Evolutionary conservation across 1,284 basidiomycete species (phyloP).

Genomic region (Peniophora sp.): DNA sequence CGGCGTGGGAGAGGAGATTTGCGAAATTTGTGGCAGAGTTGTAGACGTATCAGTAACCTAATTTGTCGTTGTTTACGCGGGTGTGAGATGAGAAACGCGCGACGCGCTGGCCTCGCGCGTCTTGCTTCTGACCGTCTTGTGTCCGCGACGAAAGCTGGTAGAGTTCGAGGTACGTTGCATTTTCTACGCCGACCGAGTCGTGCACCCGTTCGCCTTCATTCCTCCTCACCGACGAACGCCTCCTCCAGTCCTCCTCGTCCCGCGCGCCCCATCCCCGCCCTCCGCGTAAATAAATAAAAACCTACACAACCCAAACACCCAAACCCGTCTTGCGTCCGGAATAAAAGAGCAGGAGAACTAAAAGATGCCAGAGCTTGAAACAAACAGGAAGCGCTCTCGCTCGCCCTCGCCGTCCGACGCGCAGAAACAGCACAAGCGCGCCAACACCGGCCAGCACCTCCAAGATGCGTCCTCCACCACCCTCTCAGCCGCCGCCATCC

Average conservation of each 20-base stretch:
- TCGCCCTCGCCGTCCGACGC: slow-evolving; percentile 76
- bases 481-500: slow-evolving; percentile 23
- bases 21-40: slow-evolving; percentile 24
- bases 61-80: not conserved
- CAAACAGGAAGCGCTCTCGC: slow-evolving; percentile 76
- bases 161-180: not conserved
- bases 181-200: slow-evolving; percentile 5
- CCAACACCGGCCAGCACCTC: slow-evolving; percentile 63
- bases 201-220: slow-evolving; percentile 11
- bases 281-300: not conserved
- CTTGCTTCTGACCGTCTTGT: not conserved
- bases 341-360: slow-evolving; percentile 32
- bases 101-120: not conserved
- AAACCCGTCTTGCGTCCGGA: slow-evolving; percentile 26
- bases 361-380: slow-evolving; percentile 73
- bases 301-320: slow-evolving; percentile 7
- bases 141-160: too few relatives aligned
- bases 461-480: slow-evolving; percentile 48
- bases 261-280: slow-evolving; percentile 9
- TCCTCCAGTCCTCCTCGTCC: slow-evolving; percentile 10
- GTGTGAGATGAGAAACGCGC: not conserved
- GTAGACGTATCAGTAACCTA: slow-evolving; percentile 19
- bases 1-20: slow-evolving; percentile 33
- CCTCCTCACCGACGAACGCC: slow-evolving; percentile 14
- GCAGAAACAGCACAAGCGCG: slow-evolving; percentile 72